These are phyloP conservation scores for Ichthyophthirius multifiliis DNA, from an alignment of 169 alveolate genomes.

Conservation along the genomic window DNA sequence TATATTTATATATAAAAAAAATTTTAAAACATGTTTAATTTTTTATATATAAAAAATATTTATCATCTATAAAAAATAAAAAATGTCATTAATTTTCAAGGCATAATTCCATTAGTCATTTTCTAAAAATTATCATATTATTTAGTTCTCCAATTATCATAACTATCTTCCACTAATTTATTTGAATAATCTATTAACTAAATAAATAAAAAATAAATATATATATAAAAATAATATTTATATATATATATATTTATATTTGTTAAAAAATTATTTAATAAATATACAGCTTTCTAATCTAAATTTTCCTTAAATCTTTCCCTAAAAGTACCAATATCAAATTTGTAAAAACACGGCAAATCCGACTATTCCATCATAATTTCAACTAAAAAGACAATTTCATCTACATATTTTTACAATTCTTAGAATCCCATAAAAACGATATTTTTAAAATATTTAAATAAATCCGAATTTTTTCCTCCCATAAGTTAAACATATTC, in stretches of 20 bases:
- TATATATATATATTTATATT: background rate
- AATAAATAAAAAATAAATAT: background rate
- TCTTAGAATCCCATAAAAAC: conserved; percentile 61
- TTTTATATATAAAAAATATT: no score
- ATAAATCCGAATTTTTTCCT: conserved; percentile 68
- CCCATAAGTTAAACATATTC: conserved; percentile 63
- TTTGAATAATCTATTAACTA: background rate
- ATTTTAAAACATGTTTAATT: no score
- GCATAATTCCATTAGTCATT: conserved; percentile 32
- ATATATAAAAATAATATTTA: no score
- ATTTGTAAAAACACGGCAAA: conserved; percentile 19
- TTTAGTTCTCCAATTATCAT: conserved; percentile 19
- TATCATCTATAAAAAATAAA: no score
- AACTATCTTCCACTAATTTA: conserved; percentile 16
- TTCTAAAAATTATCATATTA: conserved; percentile 27
- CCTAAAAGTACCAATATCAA: conserved; percentile 6
- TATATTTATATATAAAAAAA: no score
- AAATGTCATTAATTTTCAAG: background rate
- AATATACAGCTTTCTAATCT: conserved; percentile 4
- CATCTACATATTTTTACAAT: conserved; percentile 59
- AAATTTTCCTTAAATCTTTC: conserved; percentile 16
- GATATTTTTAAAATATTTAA: conserved; percentile 56
- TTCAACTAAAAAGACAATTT: conserved; percentile 29
- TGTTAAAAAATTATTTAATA: background rate
- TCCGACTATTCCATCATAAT: conserved; percentile 32